A percentile compares a stretch with the other conserved stretches of the same genome.
Evolutionary conservation across 192 early-diverging fungal species (phyloP).

Genomic region (Phlyctochytrium bullatum): DNA sequence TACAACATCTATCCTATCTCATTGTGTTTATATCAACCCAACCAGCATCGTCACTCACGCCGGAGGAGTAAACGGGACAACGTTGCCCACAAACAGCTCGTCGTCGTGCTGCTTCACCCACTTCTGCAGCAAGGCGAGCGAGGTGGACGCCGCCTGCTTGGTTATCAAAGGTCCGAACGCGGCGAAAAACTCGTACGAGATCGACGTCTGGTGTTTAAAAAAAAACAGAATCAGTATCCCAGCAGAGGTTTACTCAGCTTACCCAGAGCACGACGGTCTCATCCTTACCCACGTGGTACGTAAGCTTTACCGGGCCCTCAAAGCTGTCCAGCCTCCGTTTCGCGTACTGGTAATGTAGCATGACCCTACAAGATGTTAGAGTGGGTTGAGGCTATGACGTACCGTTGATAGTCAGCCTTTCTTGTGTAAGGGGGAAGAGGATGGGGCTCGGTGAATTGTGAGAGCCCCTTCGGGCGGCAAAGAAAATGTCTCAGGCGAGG

Average conservation of each 20-base stretch:
- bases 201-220: neutral
- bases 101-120: neutral
- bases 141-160: neutral
- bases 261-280: neutral
- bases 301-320: neutral
- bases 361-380: neutral
- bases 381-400: neutral
- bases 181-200: neutral
- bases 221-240: neutral
- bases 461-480: slow-evolving; percentile 58
- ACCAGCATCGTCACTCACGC: no score
- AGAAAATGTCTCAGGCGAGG: slow-evolving; percentile 71
- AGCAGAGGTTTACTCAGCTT: neutral
- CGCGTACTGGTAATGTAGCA: neutral
- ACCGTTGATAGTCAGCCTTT: slow-evolving; percentile 50
- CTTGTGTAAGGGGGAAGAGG: slow-evolving; percentile 59
- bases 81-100: neutral
- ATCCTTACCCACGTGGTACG: neutral
- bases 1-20: no score
- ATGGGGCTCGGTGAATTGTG: slow-evolving; percentile 67
- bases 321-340: neutral
- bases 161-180: neutral
- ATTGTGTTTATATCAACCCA: no score
- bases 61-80: no score
- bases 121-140: neutral